A percentile compares a stretch with the other conserved stretches of the same genome.
Evolutionary conservation across 164 flowering plant genomes (phyloP).

Genomic region (Stephania yunnanensis): DNA sequence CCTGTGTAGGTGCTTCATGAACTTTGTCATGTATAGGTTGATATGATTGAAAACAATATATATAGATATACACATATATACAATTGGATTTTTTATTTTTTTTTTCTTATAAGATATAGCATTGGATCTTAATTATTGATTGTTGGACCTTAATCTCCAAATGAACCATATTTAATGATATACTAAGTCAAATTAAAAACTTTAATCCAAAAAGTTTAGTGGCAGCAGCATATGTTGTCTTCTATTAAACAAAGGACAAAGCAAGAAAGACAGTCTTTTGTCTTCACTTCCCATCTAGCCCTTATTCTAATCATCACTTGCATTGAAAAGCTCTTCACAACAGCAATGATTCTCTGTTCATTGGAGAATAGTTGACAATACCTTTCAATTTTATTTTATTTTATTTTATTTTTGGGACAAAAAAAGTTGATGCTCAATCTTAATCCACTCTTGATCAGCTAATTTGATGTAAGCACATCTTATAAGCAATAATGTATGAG

Average conservation of each 20-base stretch:
- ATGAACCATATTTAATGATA: conserved; percentile 5
- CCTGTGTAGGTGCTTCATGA: not conserved
- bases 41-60: not conserved
- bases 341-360: conserved; percentile 15
- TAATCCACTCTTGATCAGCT: not conserved
- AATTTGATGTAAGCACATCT: not conserved
- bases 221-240: conserved; percentile 26
- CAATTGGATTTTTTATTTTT: too few species aligned
- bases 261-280: not conserved
- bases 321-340: not conserved
- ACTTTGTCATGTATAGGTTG: not conserved
- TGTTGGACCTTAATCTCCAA: not conserved
- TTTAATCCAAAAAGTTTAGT: conserved; percentile 17
- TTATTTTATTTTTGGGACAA: not conserved
- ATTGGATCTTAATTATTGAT: not conserved
- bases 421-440: conserved; percentile 1
- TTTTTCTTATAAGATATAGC: not conserved
- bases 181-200: conserved; percentile 6
- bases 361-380: conserved; percentile 32
- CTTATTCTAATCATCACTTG: not conserved
- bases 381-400: too few species aligned
- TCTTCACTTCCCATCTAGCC: not conserved
- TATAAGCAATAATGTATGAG: not conserved
- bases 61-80: too few species aligned
- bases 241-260: conserved; percentile 6